Percentiles rank a stretch among this genome's conserved stretches.
Conservation (phyloP, 108 stramenopile species). For the Cyclotella baltica region DNA sequence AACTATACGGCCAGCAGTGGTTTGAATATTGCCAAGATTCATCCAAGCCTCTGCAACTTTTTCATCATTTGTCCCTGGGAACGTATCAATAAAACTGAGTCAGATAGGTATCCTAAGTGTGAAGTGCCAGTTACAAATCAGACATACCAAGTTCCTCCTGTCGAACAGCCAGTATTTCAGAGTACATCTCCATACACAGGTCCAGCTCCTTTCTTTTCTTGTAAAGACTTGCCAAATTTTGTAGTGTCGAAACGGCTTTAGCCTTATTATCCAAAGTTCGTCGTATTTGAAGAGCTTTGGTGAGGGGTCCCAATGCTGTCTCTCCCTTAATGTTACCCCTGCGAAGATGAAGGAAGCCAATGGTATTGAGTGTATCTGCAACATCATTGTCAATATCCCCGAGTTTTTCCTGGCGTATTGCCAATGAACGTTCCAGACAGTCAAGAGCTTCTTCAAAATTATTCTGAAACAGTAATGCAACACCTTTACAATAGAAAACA, state of each 20-base stretch:
- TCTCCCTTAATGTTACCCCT: constrained; percentile 61
- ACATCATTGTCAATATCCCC: constrained; percentile 69
- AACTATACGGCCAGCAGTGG: constrained; percentile 29
- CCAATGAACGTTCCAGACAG: constrained; percentile 72
- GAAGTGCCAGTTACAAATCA: neutral
- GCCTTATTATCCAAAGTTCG: constrained; percentile 64
- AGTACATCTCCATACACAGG: constrained; percentile 32
- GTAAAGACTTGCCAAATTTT: constrained; percentile 83
- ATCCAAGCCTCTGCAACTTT: constrained; percentile 52
- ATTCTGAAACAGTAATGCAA: constrained; percentile 64
- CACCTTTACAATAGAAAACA: constrained; percentile 79
- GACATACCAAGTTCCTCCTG: constrained; percentile 38
- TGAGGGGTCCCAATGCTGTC: constrained; percentile 60
- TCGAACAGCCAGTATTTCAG: constrained; percentile 36
- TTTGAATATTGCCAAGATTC: constrained; percentile 41
- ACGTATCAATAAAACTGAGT: neutral
- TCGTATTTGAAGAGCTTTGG: constrained; percentile 75
- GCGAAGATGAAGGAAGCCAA: constrained; percentile 76
- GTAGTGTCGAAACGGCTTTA: constrained; percentile 81
- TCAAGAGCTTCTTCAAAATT: constrained; percentile 62
- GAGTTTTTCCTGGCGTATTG: constrained; percentile 64
- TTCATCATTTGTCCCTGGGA: constrained; percentile 32
- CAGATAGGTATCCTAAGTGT: neutral
- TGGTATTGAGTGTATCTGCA: constrained; percentile 81
- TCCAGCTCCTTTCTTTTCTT: constrained; percentile 60